These are phyloP conservation scores for Solanum hybrid DNA, from an alignment of 305 asterid genomes.

Conservation along the genomic window DNA sequence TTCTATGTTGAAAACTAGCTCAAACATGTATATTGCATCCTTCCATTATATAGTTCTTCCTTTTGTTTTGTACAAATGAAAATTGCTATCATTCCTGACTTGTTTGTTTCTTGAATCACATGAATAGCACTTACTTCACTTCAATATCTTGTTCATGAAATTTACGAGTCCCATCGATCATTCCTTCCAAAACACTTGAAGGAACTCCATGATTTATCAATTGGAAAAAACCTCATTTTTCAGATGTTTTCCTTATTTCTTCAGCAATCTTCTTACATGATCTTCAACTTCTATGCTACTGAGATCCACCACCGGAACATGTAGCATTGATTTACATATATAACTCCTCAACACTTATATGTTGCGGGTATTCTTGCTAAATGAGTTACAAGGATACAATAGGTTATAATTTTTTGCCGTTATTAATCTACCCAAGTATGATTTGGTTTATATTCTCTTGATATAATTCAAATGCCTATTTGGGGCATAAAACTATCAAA, in stretches of 20 bases:
- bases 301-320: not conserved
- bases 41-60: not conserved
- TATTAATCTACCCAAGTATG: too few relatives aligned
- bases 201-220: slow-evolving; percentile 51
- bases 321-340: not conserved
- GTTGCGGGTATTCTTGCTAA: too few relatives aligned
- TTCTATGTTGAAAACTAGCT: too few relatives aligned
- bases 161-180: not conserved
- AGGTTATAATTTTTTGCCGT: too few relatives aligned
- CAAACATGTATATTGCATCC: not conserved
- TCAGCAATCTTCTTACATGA: not conserved
- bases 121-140: slow-evolving; percentile 24
- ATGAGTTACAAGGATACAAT: too few relatives aligned
- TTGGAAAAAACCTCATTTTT: slow-evolving; percentile 45
- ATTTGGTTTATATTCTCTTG: too few relatives aligned
- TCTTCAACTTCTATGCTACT: not conserved
- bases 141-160: slow-evolving; percentile 47
- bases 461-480: too few relatives aligned
- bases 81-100: slow-evolving; percentile 29
- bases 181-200: slow-evolving; percentile 19
- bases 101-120: slow-evolving; percentile 1
- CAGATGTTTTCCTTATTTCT: not conserved
- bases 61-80: slow-evolving; percentile 1
- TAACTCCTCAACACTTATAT: not conserved
- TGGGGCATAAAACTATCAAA: too few relatives aligned